Evolutionary conservation across 352 stramenopile species (phyloP), one percentile per base, ranked within the genome.

Genomic region (Phytopythium helicoides): DNA sequence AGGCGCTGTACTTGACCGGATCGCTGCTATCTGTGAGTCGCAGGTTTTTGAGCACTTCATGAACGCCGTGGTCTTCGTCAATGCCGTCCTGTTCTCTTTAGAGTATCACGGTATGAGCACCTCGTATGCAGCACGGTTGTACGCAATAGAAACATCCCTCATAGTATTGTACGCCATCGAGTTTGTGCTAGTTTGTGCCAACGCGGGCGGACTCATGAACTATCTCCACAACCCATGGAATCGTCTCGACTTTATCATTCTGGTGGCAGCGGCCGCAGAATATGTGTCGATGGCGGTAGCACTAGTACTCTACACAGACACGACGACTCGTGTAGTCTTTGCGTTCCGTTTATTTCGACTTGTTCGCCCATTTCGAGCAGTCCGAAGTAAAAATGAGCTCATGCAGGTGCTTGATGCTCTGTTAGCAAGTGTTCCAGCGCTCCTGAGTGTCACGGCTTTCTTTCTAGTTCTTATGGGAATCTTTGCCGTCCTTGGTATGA

Each of bases 151-250:
- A 41, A 89, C 87, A 28, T 49, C 76, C 11, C 67, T 92, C 10
- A 89, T 92, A 41, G 37, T 90, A 3, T 58, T 94, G 8, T 94
- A 92, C 48, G 69, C 68, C 0, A 67, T 59, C 2, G 84, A 94
- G 34, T 88, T 92, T 26, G 50, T 90, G 22, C 55, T 92, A 4
- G 64, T 90, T 4, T 84, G 66, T 22, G 71, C 69, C 1, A 76
- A 64, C 34, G 63, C 75, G 0, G 69, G 80, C 11, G 84, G 80
- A 1, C 64, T 94, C 2, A 52, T 77, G 3, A 65, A 64, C 16
- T 94, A 92, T 49, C 56, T 94, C 33, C 80, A 87, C 56, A 89
- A 76, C 40, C 80, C 81, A 11, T 94, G 84, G 84, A 90, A 94
- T 40, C 84, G 80, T 8, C 56, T 94, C 15, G 80, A 92, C 59